These are phyloP conservation scores for Hymenoscyphus fructigenus DNA, from an alignment of 2,329 filamentous ascomycete genomes.

Conservation along the genomic window DNA sequence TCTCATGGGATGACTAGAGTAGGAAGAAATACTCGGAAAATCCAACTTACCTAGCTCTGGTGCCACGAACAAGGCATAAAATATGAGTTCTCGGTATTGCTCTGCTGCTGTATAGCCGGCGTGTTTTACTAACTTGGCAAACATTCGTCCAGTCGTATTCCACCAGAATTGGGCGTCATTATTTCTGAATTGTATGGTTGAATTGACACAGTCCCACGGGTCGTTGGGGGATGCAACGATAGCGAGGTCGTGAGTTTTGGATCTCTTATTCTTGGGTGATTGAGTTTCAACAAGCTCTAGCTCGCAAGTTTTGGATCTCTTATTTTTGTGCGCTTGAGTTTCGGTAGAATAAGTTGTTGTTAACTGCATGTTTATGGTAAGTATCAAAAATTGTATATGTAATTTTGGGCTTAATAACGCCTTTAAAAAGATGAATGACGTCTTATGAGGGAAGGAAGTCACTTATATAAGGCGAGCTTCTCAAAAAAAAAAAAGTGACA, in stretches of 20 bases:
- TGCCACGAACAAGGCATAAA: slow-evolving; percentile 29
- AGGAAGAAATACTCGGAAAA: too few relatives aligned
- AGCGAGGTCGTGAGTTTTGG: neutral
- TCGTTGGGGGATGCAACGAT: neutral
- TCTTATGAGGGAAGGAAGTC: neutral
- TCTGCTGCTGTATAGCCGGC: slow-evolving; percentile 28
- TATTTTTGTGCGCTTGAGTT: neutral
- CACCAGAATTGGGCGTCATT: slow-evolving; percentile 32
- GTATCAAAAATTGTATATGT: neutral
- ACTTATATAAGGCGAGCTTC: too few relatives aligned
- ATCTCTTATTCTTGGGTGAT: neutral
- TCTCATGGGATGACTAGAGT: too few relatives aligned
- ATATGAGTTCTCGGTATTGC: slow-evolving; percentile 31
- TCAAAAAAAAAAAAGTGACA: too few relatives aligned
- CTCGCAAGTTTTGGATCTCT: neutral
- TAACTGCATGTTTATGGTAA: neutral
- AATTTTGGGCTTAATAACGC: neutral
- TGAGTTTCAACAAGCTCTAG: neutral
- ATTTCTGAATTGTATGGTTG: slow-evolving; percentile 25
- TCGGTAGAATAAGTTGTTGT: neutral
- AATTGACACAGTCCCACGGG: slow-evolving; percentile 28
- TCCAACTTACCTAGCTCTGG: slow-evolving; percentile 18
- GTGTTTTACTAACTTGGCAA: slow-evolving; percentile 29
- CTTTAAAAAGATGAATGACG: neutral
- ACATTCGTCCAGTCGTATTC: slow-evolving; percentile 29